Base-by-base conservation (phyloP, 129 eudicot species). In the Pittosporum tobira region DNA sequence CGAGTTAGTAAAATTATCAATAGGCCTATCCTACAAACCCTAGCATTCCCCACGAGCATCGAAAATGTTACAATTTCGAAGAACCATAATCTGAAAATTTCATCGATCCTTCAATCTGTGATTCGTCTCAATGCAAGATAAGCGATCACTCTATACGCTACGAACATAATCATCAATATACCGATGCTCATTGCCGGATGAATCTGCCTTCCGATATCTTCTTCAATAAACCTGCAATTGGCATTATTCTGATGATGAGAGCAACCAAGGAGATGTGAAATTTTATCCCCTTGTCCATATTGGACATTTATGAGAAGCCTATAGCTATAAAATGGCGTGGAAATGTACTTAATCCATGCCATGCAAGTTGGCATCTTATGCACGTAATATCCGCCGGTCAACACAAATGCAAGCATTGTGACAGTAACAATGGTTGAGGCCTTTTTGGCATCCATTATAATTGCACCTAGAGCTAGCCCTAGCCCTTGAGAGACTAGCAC, bases 401-500 rank as follows among this genome's bases (percentile, higher is more conserved):
- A 40, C 1, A 87, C 94, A 27, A 88, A 93, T 19, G 96, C 96
- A 19, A 93, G 70, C 99, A 93, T 93, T 22, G 81, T 81, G 2
- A 93, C 87, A 0, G 96, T 87, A 12, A 79, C 96, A 10, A 93
- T 73, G 0, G 96, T 87, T 1, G 99, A 81, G 0, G 94, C 99
- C 53, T 72, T 78, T 73, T 87, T 93, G 29, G 96, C 90, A 44
- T 93, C 99, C 99, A 93, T 87, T 67, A 87, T 87, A 15, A 87
- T 31, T 3, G 99, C 96, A 0, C 99, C 99, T 18, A 93, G 66
- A 1, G 88, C 83, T 1, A 84, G 85, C 23, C 99, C 99, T 2
- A 93, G 82, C 22, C 99, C 99, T 64, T 87, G 96, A 1, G 94
- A 85, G 18, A 87, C 99, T 1, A 93, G 88, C 22, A 84, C 99